Evolutionary conservation across 768 basidiomycete genomes (phyloP), one percentile per base, ranked within the genome.

Genomic region (Mycena capillaripes): DNA sequence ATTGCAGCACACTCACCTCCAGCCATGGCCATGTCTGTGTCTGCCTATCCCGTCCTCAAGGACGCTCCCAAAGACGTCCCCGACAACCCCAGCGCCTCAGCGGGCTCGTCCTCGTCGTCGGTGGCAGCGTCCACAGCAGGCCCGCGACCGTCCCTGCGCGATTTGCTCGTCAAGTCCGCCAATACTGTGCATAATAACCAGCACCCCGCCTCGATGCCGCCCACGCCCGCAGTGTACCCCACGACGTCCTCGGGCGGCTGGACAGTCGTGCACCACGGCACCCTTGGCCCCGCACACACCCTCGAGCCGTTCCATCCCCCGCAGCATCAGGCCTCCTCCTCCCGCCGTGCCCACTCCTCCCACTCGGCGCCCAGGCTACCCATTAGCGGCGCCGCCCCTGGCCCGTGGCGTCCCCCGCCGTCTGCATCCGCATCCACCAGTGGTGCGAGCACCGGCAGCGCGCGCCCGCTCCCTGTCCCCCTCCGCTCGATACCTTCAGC

Each of bases 201-300:
- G 3, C 30, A 55, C 6, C 44, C 29, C 59, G 29, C 34, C 21
- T 34, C 30, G 23, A 48, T 64, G 1, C 61, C 46, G 2, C 50
- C 30, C 14, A 50, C 59, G 1, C 40, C 40, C 25, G 42, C 30
- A 5, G 16, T 74, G 4, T 74, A 74, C 44, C 73, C 73, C 2
- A 67, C 69, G 4, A 70, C 73, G 2, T 38, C 55, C 32, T 44
- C 21, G 17, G 66, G 36, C 0, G 73, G 73, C 14, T 75, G 73
- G 73, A 75, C 74, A 0, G 74, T 75, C 36, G 64, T 75, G 2
- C 74, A 75, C 64, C 74, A 75, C 59, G 74, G 74, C 55, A 72
- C 62, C 30, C 63, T 75, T 23, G 70, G 70, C 36, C 70, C 74
- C 27, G 30, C 50, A n/a, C 50, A 50, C 29, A 14, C 48, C 8